These are phyloP conservation scores for Iberis amara DNA, from an alignment of 441 rosid genomes.

Conservation along the genomic window DNA sequence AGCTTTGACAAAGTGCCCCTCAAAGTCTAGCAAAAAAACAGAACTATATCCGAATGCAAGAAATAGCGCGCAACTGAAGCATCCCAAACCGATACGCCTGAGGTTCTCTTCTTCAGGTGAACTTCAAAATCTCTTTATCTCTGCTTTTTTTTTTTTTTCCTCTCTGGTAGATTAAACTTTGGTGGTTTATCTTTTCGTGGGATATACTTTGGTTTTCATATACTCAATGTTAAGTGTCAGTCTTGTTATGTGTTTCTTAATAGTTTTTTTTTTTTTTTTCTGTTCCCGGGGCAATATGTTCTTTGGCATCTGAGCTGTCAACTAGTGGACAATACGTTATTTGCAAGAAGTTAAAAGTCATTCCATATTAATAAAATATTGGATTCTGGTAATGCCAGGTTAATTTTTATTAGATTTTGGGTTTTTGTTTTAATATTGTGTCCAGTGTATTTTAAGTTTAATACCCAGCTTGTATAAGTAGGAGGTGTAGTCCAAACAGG, in stretches of 20 bases:
- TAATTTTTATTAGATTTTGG: conserved; percentile 1
- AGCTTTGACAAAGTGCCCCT: conserved; percentile 47
- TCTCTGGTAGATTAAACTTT: conserved; percentile 2
- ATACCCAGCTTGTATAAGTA: conserved; percentile 8
- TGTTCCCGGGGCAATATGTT: conserved; percentile 13
- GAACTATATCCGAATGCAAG: conserved; percentile 50
- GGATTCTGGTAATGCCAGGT: conserved; percentile 10
- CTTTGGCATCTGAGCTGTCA: conserved; percentile 8
- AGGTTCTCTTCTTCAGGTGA: conserved; percentile 68
- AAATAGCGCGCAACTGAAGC: conserved; percentile 48
- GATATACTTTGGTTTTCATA: background rate
- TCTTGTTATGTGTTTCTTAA: background rate
- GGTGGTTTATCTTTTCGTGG: background rate
- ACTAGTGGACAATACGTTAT: conserved; percentile 9
- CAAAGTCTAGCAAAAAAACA: conserved; percentile 62
- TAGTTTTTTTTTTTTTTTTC: conserved; percentile 3
- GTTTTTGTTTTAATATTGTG: conserved; percentile 6
- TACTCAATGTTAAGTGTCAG: conserved; percentile 1
- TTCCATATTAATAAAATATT: conserved; percentile 13
- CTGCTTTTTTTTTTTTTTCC: background rate
- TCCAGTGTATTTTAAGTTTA: conserved; percentile 2
- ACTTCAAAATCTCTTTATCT: conserved; percentile 10
- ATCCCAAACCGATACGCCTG: conserved; percentile 59
- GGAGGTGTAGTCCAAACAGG: conserved; percentile 18
- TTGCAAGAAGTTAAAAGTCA: conserved; percentile 12